phyloP scores from a whole-genome alignment of 179 eudicot genomes.

The Beta lomatogona region DNA sequence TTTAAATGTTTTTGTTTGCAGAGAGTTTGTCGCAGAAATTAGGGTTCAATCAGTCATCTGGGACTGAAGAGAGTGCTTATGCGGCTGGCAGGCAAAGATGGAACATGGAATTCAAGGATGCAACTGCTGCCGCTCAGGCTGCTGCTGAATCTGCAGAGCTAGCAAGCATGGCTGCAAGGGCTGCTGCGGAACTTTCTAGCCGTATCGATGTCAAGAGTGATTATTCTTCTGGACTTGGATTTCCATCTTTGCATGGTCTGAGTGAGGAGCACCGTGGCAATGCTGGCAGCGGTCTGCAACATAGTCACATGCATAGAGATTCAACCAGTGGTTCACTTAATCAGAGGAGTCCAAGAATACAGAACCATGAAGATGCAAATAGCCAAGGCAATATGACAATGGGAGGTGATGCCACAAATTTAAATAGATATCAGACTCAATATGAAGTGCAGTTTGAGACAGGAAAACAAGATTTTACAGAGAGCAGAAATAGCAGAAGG shows the following conservation, averaged over 20 bases:
- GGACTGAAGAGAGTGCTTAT: conserved; percentile 35
- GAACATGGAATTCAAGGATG: conserved; percentile 85
- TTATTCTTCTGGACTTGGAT: conserved; percentile 38
- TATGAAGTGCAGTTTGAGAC: conserved; percentile 11
- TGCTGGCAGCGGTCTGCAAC: conserved; percentile 28
- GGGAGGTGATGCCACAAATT: conserved; percentile 25
- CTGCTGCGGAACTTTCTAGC: conserved; percentile 78
- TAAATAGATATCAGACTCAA: conserved; percentile 16
- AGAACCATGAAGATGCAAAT: conserved; percentile 30
- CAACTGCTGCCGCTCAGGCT: conserved; percentile 87
- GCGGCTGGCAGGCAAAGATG: conserved; percentile 43
- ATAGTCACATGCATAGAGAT: conserved; percentile 30
- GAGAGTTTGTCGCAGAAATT: conserved; percentile 40
- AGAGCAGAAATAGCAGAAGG: conserved; percentile 22
- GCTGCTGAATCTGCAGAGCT: conserved; percentile 93
- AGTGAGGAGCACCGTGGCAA: conserved; percentile 29
- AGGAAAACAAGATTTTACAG: conserved; percentile 7
- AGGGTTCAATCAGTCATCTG: conserved; percentile 34
- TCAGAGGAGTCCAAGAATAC: conserved; percentile 34
- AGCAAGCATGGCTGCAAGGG: conserved; percentile 93
- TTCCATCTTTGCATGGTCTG: conserved; percentile 28
- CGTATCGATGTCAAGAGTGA: conserved; percentile 33
- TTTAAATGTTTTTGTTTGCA: conserved; percentile 30
- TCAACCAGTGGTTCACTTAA: conserved; percentile 31
- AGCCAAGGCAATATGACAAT: conserved; percentile 28